phyloP scores from a whole-genome alignment of 2,329 filamentous ascomycete genomes.

The Canariomyces notabilis region DNA sequence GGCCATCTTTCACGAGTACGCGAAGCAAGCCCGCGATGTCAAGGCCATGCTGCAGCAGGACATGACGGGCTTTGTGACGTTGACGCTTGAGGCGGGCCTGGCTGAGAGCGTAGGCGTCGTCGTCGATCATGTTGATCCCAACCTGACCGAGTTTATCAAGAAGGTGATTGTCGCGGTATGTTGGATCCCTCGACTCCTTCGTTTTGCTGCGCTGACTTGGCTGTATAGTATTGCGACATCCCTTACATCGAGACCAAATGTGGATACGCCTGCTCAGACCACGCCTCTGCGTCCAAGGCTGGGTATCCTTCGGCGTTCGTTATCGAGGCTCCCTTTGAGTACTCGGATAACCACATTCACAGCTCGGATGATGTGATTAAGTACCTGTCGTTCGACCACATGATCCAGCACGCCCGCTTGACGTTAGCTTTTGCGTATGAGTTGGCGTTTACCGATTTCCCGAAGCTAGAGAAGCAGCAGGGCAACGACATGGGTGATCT shows the following conservation, averaged over 20 bases:
- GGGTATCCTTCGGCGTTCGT: conserved; percentile 63
- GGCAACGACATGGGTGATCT: conserved; percentile 21
- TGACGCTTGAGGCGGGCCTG: conserved; percentile 75
- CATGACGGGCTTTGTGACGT: conserved; percentile 88
- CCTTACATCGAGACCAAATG: conserved; percentile 45
- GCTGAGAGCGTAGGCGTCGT: conserved; percentile 88
- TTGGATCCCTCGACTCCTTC: not conserved
- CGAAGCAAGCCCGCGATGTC: conserved; percentile 65
- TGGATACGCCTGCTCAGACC: conserved; percentile 61
- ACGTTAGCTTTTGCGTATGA: conserved; percentile 45
- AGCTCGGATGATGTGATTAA: conserved; percentile 66
- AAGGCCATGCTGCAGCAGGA: conserved; percentile 98
- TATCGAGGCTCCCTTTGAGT: conserved; percentile 55
- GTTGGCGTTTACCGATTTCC: conserved; percentile 36
- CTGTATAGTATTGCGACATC: conserved; percentile 71
- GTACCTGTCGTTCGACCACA: conserved; percentile 61
- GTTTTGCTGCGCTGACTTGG: not conserved
- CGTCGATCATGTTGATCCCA: conserved; percentile 80
- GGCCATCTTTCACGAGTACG: conserved; percentile 80
- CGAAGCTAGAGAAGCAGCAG: conserved; percentile 26
- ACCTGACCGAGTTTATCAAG: conserved; percentile 86
- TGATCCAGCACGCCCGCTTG: conserved; percentile 57
- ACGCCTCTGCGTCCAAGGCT: conserved; percentile 60
- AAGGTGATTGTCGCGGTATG: conserved; percentile 66
- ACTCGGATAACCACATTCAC: conserved; percentile 67